Conservation (phyloP, 148 eudicot genomes). For the Euryodendron excelsum region DNA sequence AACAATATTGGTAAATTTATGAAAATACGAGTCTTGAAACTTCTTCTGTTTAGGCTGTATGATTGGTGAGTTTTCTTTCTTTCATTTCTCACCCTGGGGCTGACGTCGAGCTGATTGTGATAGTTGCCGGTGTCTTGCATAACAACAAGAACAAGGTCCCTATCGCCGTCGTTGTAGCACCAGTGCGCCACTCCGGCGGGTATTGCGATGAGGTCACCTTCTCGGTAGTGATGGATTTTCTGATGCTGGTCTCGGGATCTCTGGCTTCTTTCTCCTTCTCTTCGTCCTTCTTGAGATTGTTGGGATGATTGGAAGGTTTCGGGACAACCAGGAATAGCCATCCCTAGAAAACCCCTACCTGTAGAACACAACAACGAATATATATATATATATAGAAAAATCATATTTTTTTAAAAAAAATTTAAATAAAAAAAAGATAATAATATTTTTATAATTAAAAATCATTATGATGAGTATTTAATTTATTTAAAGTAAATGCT, state of each 20-base stretch:
- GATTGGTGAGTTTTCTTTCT: neutral
- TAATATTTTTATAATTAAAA: no score
- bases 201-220: conserved; percentile 62
- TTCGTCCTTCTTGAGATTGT: conserved; percentile 15
- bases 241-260: conserved; percentile 62
- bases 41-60: no score
- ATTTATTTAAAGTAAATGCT: no score
- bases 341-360: conserved; percentile 66
- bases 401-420: neutral
- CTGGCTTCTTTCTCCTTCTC: conserved; percentile 22
- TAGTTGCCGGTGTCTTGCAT: conserved; percentile 46
- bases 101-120: conserved; percentile 70
- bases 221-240: conserved; percentile 44
- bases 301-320: conserved; percentile 62
- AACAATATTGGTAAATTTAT: neutral
- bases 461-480: no score
- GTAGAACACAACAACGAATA: neutral
- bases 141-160: conserved; percentile 42
- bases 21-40: no score
- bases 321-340: conserved; percentile 68
- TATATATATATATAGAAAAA: no score
- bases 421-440: no score
- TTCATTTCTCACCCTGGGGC: conserved; percentile 45
- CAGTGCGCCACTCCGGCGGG: conserved; percentile 77
- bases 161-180: conserved; percentile 64